A percentile compares a stretch with the other conserved stretches of the same genome.
phyloP scores from a whole-genome alignment of 495 filamentous ascomycete genomes.

The Penicillium bovifimosum region DNA sequence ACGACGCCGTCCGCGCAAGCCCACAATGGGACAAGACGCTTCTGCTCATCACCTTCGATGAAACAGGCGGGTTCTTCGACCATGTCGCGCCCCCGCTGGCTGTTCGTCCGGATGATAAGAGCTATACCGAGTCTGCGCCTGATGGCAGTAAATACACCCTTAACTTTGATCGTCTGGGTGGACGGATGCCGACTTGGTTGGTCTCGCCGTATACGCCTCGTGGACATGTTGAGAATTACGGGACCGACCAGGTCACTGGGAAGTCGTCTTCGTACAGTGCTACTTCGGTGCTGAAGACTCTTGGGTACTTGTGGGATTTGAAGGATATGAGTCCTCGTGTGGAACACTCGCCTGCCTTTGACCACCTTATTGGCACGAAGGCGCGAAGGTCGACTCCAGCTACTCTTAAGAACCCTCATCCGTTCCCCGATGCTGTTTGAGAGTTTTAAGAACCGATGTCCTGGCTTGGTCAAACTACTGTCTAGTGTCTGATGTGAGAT shows the following conservation, averaged over 20 bases:
- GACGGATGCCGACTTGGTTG: conserved; percentile 48
- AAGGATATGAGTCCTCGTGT: conserved; percentile 41
- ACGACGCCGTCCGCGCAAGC: conserved; percentile 44
- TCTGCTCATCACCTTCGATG: conserved; percentile 47
- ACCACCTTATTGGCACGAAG: conserved; percentile 35
- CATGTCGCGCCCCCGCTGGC: conserved; percentile 46
- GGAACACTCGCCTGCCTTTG: conserved; percentile 38
- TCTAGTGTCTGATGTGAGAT: not conserved
- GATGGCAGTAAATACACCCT: conserved; percentile 43
- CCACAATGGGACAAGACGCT: conserved; percentile 48
- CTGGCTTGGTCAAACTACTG: not conserved
- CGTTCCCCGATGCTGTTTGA: conserved; percentile 20
- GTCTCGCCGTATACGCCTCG: conserved; percentile 45
- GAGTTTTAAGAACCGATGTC: not conserved
- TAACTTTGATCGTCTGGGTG: conserved; percentile 46
- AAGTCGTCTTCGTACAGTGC: conserved; percentile 35
- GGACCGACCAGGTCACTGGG: conserved; percentile 30
- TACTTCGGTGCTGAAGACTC: conserved; percentile 40
- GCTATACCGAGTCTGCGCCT: conserved; percentile 40
- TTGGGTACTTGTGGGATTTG: conserved; percentile 45
- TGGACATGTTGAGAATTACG: conserved; percentile 43
- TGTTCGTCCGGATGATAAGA: conserved; percentile 39
- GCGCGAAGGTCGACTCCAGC: conserved; percentile 14
- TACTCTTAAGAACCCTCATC: conserved; percentile 18
- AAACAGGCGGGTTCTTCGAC: conserved; percentile 49